phyloP scores from a whole-genome alignment of 2,329 filamentous ascomycete genomes.

The Botrytis deweyae region DNA sequence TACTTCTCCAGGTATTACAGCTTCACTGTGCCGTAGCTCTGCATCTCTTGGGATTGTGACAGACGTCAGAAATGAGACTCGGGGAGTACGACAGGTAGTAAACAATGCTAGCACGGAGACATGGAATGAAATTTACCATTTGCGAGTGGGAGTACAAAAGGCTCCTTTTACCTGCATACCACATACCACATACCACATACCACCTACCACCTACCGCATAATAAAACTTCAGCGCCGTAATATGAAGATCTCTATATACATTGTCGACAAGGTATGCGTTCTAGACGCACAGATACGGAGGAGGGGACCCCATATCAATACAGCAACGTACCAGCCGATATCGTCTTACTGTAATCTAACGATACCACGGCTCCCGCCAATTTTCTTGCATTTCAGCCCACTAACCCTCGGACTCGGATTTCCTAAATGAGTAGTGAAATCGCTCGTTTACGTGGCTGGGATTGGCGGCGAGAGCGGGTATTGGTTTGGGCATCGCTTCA shows the following conservation, averaged over 20 bases:
- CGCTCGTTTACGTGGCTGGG: neutral
- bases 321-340: neutral
- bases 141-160: neutral
- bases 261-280: neutral
- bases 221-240: neutral
- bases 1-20: neutral
- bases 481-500: constrained; percentile 2
- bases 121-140: neutral
- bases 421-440: constrained; percentile 5
- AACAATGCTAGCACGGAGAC: neutral
- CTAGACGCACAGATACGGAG: neutral
- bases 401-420: constrained; percentile 4
- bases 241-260: constrained; percentile 4
- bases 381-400: neutral
- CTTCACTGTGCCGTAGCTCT: neutral
- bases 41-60: neutral
- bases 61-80: neutral
- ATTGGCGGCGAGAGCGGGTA: neutral
- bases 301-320: neutral
- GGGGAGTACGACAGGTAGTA: neutral
- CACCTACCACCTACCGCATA: neutral
- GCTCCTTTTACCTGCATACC: constrained; percentile 9
- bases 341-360: neutral
- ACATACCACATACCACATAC: no score
- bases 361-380: neutral